Percentiles rank a stretch among this genome's conserved stretches.
phyloP scores from a whole-genome alignment of 495 filamentous ascomycete genomes.

The Xylaria scruposa region DNA sequence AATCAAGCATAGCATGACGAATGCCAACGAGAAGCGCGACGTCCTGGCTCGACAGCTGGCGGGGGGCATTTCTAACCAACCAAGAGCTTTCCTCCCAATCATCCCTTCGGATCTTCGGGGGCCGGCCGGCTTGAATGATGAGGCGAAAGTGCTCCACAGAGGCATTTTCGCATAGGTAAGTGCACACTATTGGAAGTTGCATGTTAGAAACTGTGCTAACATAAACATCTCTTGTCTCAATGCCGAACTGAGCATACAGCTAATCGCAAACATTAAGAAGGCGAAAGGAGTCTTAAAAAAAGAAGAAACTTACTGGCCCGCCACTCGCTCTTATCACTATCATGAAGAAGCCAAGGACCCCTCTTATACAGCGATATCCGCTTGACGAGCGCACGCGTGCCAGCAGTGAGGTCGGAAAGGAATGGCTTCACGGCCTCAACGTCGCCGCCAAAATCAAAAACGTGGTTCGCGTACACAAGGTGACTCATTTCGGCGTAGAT shows the following conservation, averaged over 20 bases:
- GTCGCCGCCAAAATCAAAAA: conserved; percentile 59
- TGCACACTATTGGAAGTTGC: conserved; percentile 39
- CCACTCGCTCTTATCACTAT: conserved; percentile 62
- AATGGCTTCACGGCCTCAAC: conserved; percentile 64
- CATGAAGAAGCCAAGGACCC: conserved; percentile 48
- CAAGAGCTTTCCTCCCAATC: conserved; percentile 31
- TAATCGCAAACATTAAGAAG: no score
- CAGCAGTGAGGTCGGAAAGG: conserved; percentile 57
- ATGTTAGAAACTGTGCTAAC: not conserved
- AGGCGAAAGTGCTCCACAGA: conserved; percentile 49
- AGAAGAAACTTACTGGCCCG: conserved; percentile 23
- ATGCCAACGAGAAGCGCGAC: conserved; percentile 47
- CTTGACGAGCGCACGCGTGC: conserved; percentile 48
- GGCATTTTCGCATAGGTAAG: conserved; percentile 45
- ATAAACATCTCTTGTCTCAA: not conserved
- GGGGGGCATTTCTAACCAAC: conserved; percentile 47
- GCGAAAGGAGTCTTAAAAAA: not conserved
- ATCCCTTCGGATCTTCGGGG: conserved; percentile 14
- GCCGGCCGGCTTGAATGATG: conserved; percentile 50
- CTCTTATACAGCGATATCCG: conserved; percentile 56
- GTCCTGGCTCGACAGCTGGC: conserved; percentile 47
- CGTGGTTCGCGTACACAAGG: conserved; percentile 57
- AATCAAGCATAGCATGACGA: conserved; percentile 54
- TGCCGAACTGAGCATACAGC: not conserved
- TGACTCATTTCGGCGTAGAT: conserved; percentile 56